Base-by-base conservation (phyloP, 495 filamentous ascomycete genomes). In the Wilcoxina mikolae region DNA sequence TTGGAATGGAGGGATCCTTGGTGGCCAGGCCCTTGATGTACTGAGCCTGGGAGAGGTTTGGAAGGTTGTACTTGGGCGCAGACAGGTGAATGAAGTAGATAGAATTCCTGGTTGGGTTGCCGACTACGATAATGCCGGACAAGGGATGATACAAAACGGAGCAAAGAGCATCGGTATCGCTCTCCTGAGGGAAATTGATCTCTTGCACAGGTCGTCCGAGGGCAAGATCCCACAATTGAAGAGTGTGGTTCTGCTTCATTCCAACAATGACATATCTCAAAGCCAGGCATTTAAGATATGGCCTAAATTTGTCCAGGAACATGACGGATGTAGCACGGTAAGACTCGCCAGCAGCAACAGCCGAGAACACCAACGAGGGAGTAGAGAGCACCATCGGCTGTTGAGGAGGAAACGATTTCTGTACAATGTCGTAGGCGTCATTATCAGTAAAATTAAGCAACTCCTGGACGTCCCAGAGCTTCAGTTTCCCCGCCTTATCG, bases 211-310 rank as follows among this genome's bases (percentile, higher is more conserved):
- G 83, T 71, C 93, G 95, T 53, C 81, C 81, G 3, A 99, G 79
- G 53, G 84, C 85, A 68, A 99, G 84, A 76, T 99, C 93, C 93
- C 93, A 99, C 54, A 99, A 77, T 72, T 99, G 93, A 56, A 99
- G 80, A 46, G 88, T 91, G 71, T 99, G 93, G 68, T 99, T 99
- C 68, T 96, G 93, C 72, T 95, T 96, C 75, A 95, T 84, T 56
- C 93, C 93, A 48, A 99, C 89, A 55, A 99, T 78, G 69, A 96
- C 80, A 71, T 96, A 99, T 56, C 93, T 78, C 55, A 93, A 71
- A 17, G 93, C 88, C 64, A 81, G 80, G 28, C 83, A 83, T 68
- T 85, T 91, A 67, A 79, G 76, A 67, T 89, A 94, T 25, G 91
- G 85, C 17, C 87, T 82, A 66, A 84, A 78, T 73, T 96, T 96